A percentile compares a stretch with the other conserved stretches of the same genome.
Conservation (phyloP, 257 asterid genomes). For the Solanum raphanifolium region DNA sequence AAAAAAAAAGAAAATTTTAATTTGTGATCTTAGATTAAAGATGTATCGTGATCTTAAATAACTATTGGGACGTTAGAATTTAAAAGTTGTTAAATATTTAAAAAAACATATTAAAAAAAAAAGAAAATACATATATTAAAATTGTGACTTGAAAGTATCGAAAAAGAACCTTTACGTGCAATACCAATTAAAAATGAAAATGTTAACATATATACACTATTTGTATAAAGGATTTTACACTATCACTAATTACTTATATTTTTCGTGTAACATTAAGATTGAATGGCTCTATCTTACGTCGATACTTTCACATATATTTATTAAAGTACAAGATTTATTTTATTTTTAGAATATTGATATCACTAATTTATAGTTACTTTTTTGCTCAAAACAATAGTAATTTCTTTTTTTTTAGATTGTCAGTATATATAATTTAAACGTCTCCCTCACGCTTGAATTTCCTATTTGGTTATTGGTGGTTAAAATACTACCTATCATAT, state of each 20-base stretch:
- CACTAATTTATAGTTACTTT: background rate
- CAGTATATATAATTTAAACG: background rate
- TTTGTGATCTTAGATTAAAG: background rate
- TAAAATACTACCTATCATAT: background rate
- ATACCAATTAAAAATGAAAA: background rate
- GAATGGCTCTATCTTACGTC: too few relatives aligned
- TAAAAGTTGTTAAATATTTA: too few relatives aligned
- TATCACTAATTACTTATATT: background rate
- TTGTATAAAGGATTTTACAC: background rate
- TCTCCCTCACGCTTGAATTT: background rate
- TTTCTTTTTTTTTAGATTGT: too few relatives aligned
- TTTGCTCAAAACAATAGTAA: background rate
- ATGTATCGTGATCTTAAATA: background rate
- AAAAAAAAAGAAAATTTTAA: background rate
- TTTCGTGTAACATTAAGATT: too few relatives aligned
- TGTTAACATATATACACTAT: background rate
- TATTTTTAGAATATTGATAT: background rate
- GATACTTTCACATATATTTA: background rate
- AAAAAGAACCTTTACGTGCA: background rate
- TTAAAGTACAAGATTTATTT: too few relatives aligned
- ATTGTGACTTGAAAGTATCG: background rate
- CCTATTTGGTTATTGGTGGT: background rate
- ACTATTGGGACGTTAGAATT: background rate
- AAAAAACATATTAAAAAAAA: too few relatives aligned
- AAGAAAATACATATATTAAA: background rate